phyloP scores from a whole-genome alignment of 2,329 filamentous ascomycete species.

The Triangularia setosa region DNA sequence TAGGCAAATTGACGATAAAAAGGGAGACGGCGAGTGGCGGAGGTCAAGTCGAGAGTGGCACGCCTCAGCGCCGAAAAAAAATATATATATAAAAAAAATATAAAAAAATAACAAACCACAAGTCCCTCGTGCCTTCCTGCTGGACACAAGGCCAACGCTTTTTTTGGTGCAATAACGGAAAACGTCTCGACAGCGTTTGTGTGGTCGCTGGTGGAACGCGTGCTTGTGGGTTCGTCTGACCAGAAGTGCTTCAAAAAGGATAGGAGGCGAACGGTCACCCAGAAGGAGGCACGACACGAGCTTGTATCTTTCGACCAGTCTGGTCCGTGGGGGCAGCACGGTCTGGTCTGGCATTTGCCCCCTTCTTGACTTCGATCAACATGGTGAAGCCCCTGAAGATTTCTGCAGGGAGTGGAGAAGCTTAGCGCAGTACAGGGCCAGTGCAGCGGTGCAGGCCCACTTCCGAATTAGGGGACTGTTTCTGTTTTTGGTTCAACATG shows the following conservation, averaged over 20 bases:
- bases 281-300: constrained; percentile 5
- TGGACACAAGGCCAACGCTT: background rate
- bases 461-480: background rate
- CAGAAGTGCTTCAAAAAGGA: background rate
- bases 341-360: background rate
- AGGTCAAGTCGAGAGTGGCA: background rate
- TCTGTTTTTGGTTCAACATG: background rate
- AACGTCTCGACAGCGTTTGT: background rate
- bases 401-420: constrained; percentile 2
- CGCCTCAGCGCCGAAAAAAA: background rate
- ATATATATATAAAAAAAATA: background rate
- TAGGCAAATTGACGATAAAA: background rate
- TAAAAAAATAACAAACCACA: too few relatives aligned
- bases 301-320: constrained; percentile 2
- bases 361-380: background rate
- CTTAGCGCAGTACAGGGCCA: background rate
- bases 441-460: background rate
- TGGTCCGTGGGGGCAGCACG: background rate
- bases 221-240: background rate
- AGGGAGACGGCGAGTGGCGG: background rate
- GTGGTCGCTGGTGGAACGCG: background rate
- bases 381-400: constrained; percentile 4
- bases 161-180: background rate
- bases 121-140: background rate
- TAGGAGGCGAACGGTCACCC: constrained; percentile 8